phyloP scores from a whole-genome alignment of 768 basidiomycete species.

The Podaxis sp. region DNA sequence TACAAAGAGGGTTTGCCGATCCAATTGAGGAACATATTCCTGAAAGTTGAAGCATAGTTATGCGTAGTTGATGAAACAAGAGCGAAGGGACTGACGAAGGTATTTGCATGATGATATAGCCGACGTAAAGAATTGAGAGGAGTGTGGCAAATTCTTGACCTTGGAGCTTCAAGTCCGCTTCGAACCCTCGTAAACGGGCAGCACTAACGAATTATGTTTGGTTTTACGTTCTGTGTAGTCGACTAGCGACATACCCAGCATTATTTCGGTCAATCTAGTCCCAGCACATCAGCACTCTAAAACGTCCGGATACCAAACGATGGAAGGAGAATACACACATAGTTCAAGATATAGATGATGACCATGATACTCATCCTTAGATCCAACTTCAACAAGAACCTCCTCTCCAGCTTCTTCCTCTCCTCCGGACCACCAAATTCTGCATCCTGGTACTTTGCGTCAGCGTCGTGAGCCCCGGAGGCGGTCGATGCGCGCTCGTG shows the following conservation, averaged over 20 bases:
- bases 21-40: constrained; percentile 74
- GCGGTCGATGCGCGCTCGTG: constrained; percentile 6
- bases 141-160: constrained; percentile 66
- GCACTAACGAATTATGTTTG: constrained; percentile 40
- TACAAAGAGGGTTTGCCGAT: constrained; percentile 70
- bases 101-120: constrained; percentile 79
- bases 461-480: neutral
- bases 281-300: constrained; percentile 3
- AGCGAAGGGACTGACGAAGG: constrained; percentile 53
- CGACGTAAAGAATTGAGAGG: constrained; percentile 66
- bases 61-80: neutral
- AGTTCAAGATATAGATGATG: constrained; percentile 51
- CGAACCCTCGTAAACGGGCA: constrained; percentile 70
- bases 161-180: constrained; percentile 60
- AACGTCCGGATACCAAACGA: neutral
- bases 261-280: constrained; percentile 75
- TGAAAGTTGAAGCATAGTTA: constrained; percentile 23
- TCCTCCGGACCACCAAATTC: constrained; percentile 49
- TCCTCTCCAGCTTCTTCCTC: constrained; percentile 47
- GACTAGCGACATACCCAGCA: constrained; percentile 46
- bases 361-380: constrained; percentile 53
- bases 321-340: constrained; percentile 26
- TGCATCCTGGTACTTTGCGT: constrained; percentile 28
- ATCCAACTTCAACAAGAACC: constrained; percentile 55
- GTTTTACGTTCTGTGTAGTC: neutral